Base-by-base conservation (phyloP, 1,284 basidiomycete species). In the Melampsora americana region DNA sequence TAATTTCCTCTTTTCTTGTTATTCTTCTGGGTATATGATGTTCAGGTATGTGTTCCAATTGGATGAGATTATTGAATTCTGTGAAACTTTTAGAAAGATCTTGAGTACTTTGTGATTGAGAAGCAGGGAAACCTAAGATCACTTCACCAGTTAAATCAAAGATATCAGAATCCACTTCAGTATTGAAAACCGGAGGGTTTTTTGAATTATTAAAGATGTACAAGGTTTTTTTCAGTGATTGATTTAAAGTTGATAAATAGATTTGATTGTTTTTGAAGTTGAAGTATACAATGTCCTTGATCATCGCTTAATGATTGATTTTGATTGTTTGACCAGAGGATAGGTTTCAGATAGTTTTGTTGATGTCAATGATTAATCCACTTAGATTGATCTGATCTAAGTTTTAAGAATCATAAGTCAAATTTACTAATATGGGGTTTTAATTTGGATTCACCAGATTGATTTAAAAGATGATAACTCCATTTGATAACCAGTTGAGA, bases 161-260 rank as follows among this genome's bases (percentile, higher is more conserved):
- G n/a, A n/a, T n/a, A n/a, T n/a, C n/a, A n/a, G n/a, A n/a, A n/a
- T n/a, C n/a, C n/a, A n/a, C n/a, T n/a, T n/a, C n/a, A n/a, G n/a
- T n/a, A n/a, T n/a, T n/a, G n/a, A n/a, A n/a, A n/a, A n/a, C n/a
- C n/a, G n/a, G n/a, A n/a, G n/a, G n/a, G n/a, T n/a, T n/a, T n/a
- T n/a, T 81, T 65, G 69, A 85, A 79, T 23, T 81, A 80, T 30
- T 75, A 73, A n/a, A 80, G 73, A 48, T 62, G 48, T 50, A 68
- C 6, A 11, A 26, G 26, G 42, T 44, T 1, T 42, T 66, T 65
- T 2, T 44, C 11, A 16, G 42, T 18, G 23, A 50, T 59, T 9
- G 9, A 44, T 28, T 28, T 30, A 48, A 53, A 59, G 50, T 74
- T 30, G 18, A 69, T 50, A 18, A 73, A 68, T 6, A 77, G 32